These are phyloP conservation scores for Nicotiana benthamiana DNA, from an alignment of 257 asterid species.

Conservation along the genomic window DNA sequence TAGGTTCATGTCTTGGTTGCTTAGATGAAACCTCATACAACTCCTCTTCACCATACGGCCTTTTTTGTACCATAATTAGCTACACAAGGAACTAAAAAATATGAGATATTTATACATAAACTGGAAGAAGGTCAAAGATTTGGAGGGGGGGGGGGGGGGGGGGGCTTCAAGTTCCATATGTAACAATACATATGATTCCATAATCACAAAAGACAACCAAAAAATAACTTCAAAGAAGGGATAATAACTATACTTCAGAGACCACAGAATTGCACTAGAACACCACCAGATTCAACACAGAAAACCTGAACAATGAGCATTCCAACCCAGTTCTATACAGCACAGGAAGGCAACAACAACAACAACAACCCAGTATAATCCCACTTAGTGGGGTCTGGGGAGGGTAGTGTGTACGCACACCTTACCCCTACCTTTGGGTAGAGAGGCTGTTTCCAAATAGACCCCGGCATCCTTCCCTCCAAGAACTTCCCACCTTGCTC, in stretches of 20 bases:
- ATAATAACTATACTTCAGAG: background rate
- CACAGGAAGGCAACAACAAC: background rate
- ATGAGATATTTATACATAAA: background rate
- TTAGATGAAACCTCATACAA: slow-evolving; percentile 49
- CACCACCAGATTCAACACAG: background rate
- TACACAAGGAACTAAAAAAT: background rate
- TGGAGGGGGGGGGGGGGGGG: no score
- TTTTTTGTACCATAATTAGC: slow-evolving; percentile 53
- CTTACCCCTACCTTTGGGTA: no score
- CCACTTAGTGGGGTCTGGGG: no score
- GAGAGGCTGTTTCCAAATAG: no score
- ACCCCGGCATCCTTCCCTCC: no score
- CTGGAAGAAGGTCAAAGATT: background rate
- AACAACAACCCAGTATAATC: no score
- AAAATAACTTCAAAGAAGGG: background rate
- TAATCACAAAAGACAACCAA: background rate
- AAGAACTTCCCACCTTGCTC: no score
- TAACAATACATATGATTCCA: background rate
- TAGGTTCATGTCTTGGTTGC: slow-evolving; percentile 43
- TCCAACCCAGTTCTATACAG: background rate
- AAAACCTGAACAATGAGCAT: background rate
- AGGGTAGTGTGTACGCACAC: no score
- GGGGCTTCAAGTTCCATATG: background rate
- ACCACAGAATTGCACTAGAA: background rate
- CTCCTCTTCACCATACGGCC: slow-evolving; percentile 48